These are phyloP conservation scores for Kodamaea derodonti DNA, from an alignment of 1,139 yeast genomes.

Conservation along the genomic window DNA sequence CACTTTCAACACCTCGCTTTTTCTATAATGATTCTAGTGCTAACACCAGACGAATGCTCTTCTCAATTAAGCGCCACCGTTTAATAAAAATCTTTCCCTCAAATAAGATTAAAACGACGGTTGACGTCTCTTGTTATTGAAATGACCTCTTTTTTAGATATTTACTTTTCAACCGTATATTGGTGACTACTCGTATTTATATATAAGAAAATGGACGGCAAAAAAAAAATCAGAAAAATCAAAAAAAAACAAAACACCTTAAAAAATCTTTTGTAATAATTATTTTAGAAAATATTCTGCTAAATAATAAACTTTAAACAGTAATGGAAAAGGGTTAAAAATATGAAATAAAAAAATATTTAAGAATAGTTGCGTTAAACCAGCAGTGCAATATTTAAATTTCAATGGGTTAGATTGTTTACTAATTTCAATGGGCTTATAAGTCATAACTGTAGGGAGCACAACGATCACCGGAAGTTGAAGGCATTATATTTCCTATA, in stretches of 20 bases:
- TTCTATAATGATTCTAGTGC: not conserved
- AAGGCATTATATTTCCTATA: too few relatives aligned
- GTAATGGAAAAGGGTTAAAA: not conserved
- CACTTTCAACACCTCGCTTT: not conserved
- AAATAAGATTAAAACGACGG: not conserved
- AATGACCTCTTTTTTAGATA: not conserved
- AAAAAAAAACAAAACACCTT: not conserved
- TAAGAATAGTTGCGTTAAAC: not conserved
- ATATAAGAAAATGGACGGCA: not conserved
- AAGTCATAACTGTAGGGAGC: too few relatives aligned
- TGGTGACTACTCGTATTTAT: not conserved
- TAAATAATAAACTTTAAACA: too few relatives aligned
- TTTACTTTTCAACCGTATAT: not conserved
- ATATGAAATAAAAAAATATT: too few relatives aligned
- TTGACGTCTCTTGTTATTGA: not conserved
- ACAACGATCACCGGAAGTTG: too few relatives aligned
- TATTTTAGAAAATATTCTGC: too few relatives aligned
- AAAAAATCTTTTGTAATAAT: not conserved
- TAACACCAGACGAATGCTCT: not conserved
- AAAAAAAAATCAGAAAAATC: not conserved
- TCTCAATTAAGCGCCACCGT: conserved; percentile 1
- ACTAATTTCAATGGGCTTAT: too few relatives aligned
- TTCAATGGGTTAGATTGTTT: too few relatives aligned
- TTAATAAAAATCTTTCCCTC: not conserved
- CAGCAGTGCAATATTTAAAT: not conserved